Base-by-base conservation (phyloP, 2,329 filamentous ascomycete genomes). In the Arthroderma sp. region DNA sequence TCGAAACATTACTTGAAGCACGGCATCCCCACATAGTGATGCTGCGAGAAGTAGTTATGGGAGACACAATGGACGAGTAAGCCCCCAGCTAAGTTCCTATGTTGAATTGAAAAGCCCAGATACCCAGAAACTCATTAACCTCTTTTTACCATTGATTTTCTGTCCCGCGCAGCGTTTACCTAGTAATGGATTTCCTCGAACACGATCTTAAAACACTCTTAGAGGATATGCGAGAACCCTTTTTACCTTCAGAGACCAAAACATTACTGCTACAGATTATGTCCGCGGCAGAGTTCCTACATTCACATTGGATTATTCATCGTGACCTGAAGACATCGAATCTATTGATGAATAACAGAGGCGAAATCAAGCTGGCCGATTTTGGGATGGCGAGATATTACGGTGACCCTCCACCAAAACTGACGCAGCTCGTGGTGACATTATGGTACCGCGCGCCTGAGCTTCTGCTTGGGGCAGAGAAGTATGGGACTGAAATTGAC, bases 331-430 rank as follows among this genome's bases (percentile, higher is more conserved):
- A 94, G 65, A 93, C 87, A 3, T 89, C 84, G 40, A 94, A 94
- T 58, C 79, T 98, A 39, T 79, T 98, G 39, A 82, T 98, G 66
- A 93, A 86, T 69, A 96, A 96, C 69, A 84, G 87, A 38, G 91
- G 91, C 38, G 81, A 84, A 61, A 81, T 98, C 64, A 95, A 95
- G 65, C 82, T 98, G 51, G 91, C 91, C 48, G 91, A 98, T 66
- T 98, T 98, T 60, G 91, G 91, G 62, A 95, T 98, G 86, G 89
- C 91, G 3, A 78, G 91, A 29, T 91, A 91, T 66, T 83, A 84
- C 45, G 83, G 83, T 42, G 79, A 86, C 54, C 87, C 89, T 3
- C 72, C 80, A 0, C 74, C 80, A 1, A 82, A 83, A 50, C 74
- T 96, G 48, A 96, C 91, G 2, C 83, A 89, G 59, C 77, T 96